Conservation (phyloP, 148 eudicot genomes). For the Gaultheria prostrata region DNA sequence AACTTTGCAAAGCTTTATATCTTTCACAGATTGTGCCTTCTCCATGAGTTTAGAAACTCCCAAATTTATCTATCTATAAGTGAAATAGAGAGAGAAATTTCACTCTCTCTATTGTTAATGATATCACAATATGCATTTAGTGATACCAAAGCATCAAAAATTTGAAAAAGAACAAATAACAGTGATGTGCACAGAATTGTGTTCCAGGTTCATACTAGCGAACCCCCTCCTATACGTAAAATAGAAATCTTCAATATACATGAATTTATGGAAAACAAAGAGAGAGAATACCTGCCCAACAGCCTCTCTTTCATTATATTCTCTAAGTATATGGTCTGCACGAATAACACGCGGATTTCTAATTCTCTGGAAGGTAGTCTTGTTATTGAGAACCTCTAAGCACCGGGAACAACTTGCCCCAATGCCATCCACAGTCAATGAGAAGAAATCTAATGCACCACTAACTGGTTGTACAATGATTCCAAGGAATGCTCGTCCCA, state of each 20-base stretch:
- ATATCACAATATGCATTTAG: background rate
- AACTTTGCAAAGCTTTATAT: background rate
- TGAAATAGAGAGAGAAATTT: no score
- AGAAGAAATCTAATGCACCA: slow-evolving; percentile 96
- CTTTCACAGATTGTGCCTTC: background rate
- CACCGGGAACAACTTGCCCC: slow-evolving; percentile 98
- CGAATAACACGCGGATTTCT: slow-evolving; percentile 89
- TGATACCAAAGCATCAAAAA: slow-evolving; percentile 1
- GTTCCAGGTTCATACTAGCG: background rate
- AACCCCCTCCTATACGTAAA: background rate
- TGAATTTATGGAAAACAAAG: slow-evolving; percentile 8
- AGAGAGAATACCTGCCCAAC: slow-evolving; percentile 66
- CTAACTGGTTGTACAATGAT: slow-evolving; percentile 92
- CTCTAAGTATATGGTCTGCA: slow-evolving; percentile 75
- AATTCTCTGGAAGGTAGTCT: slow-evolving; percentile 61
- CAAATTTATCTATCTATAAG: no score
- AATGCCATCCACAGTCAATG: slow-evolving; percentile 94
- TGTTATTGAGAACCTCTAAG: slow-evolving; percentile 79
- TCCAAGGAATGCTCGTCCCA: slow-evolving; percentile 89
- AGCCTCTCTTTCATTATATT: slow-evolving; percentile 88
- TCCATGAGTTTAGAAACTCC: background rate
- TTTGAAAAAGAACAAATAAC: background rate
- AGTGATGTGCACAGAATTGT: background rate
- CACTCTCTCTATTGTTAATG: background rate
- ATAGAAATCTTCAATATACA: background rate